Evolutionary conservation across 495 filamentous ascomycete genomes (phyloP), one percentile per base, ranked within the genome.

Genomic region (Cryomyces minteri): DNA sequence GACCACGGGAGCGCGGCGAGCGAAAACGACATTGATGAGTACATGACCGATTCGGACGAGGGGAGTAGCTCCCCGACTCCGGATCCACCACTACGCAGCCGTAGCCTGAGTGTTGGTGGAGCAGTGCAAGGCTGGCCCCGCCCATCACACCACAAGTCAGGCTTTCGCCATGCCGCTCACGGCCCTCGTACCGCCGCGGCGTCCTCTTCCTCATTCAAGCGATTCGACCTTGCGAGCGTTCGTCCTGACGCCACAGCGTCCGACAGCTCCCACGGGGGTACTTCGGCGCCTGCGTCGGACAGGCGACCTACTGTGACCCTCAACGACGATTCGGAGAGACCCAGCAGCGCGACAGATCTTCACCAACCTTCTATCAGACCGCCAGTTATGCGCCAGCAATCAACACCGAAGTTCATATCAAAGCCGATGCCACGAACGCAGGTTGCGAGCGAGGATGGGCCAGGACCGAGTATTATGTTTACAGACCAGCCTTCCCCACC

Each of bases 401-500:
- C 62, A 39, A 51, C 58, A n/a, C 56, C 73, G 57, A 67, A 68
- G 32, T 88, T 88, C 56, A 79, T 78, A 14, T 83, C 77, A 41
- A 74, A 72, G 18, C 73, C 84, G n/a, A 76, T 84, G 7, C 84
- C 84, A 0, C 74, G 80, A 53, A 79, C 84, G 30, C 70, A 67
- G 38, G 71, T 87, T 8, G 72, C 77, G 7, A 65, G 63, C 1
- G 73, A 78, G 42, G 81, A 81, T 36, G 73, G 68, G 1, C 64
- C 70, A 1, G 80, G 77, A 0, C 79, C 80, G 3, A 77, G 67
- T n/a, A 88, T 88, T 44, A 87, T 82, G 79, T 88, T 88, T 56
- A 70, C 71, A 9, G 61, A 80, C 41, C 66, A 58, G 39, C 66
- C 67, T 31, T 68, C 67, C 29, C 62, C 61, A 9, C 51, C 51